Conservation (phyloP, 495 filamentous ascomycete genomes). For the Letharia columbiana region DNA sequence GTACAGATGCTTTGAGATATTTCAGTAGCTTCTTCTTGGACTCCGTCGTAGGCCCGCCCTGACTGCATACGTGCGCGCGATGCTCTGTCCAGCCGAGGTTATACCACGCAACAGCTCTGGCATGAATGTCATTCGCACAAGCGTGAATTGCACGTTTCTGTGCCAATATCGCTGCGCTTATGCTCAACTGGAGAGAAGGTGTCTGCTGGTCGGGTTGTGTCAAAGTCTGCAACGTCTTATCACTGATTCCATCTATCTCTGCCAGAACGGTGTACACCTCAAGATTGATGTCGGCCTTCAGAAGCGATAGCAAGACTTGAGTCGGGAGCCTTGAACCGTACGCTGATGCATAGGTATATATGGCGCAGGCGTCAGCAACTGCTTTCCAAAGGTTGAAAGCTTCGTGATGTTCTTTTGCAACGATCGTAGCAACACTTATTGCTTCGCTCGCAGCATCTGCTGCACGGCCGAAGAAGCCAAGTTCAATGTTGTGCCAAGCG, state of each 20-base stretch:
- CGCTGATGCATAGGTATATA: constrained; percentile 70
- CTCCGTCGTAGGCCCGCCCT: constrained; percentile 33
- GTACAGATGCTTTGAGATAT: constrained; percentile 72
- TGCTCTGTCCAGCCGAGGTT: constrained; percentile 95
- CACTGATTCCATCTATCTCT: constrained; percentile 63
- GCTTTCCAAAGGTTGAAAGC: constrained; percentile 96
- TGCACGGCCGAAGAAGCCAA: constrained; percentile 75
- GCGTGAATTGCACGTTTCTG: constrained; percentile 77
- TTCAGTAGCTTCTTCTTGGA: constrained; percentile 42
- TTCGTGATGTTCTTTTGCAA: constrained; percentile 45
- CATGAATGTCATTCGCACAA: constrained; percentile 66
- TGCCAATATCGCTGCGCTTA: constrained; percentile 68
- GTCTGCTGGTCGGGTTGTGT: constrained; percentile 37
- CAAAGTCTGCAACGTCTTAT: constrained; percentile 37
- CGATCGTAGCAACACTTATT: constrained; percentile 43
- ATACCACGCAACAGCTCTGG: constrained; percentile 93
- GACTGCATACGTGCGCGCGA: constrained; percentile 59
- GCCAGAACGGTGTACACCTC: constrained; percentile 51
- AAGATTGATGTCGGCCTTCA: constrained; percentile 41
- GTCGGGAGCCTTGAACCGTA: constrained; percentile 51
- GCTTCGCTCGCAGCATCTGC: constrained; percentile 55
- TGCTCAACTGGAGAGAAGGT: constrained; percentile 33
- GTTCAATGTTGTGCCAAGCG: constrained; percentile 66
- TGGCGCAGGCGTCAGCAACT: constrained; percentile 76
- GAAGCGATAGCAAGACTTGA: constrained; percentile 43